phyloP scores from a whole-genome alignment of 345 rosid species.

The Aquilaria sinensis region DNA sequence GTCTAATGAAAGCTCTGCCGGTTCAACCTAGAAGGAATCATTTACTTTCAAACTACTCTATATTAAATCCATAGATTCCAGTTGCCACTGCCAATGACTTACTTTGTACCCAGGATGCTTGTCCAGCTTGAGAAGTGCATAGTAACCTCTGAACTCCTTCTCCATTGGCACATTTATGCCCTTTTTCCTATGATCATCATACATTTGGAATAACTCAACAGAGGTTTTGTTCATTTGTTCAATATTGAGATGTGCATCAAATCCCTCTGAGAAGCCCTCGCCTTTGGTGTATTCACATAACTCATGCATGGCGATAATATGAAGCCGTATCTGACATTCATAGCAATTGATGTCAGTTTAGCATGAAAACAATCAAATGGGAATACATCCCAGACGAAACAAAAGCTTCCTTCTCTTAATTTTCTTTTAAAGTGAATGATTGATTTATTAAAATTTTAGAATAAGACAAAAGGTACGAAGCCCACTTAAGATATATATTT shows the following conservation, averaged over 20 bases:
- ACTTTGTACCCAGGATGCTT: slow-evolving; percentile 99
- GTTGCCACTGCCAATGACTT: slow-evolving; percentile 24
- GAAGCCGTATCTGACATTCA: slow-evolving; percentile 85
- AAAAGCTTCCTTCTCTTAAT: too few species aligned
- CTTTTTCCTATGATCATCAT: slow-evolving; percentile 95
- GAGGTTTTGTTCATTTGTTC: slow-evolving; percentile 99
- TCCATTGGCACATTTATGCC: slow-evolving; percentile 68
- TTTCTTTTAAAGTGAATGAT: too few species aligned
- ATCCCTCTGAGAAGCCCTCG: slow-evolving; percentile 97
- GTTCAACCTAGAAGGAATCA: slow-evolving; percentile 73
- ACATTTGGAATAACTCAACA: slow-evolving; percentile 93
- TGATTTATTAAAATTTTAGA: too few species aligned
- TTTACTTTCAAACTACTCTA: slow-evolving; percentile 13
- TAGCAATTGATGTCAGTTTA: slow-evolving; percentile 8
- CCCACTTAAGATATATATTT: too few species aligned
- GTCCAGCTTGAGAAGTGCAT: slow-evolving; percentile 98
- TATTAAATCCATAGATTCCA: slow-evolving; percentile 15
- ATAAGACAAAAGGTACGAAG: too few species aligned
- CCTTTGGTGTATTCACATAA: slow-evolving; percentile 90
- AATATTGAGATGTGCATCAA: slow-evolving; percentile 96
- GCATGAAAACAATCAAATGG: too few species aligned
- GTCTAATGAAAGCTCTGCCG: slow-evolving; percentile 93
- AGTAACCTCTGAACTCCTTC: slow-evolving; percentile 94
- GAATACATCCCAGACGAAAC: too few species aligned
- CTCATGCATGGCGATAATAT: slow-evolving; percentile 93